Base-by-base conservation (phyloP, 768 basidiomycete genomes). In the Ephemerocybe angulata region DNA sequence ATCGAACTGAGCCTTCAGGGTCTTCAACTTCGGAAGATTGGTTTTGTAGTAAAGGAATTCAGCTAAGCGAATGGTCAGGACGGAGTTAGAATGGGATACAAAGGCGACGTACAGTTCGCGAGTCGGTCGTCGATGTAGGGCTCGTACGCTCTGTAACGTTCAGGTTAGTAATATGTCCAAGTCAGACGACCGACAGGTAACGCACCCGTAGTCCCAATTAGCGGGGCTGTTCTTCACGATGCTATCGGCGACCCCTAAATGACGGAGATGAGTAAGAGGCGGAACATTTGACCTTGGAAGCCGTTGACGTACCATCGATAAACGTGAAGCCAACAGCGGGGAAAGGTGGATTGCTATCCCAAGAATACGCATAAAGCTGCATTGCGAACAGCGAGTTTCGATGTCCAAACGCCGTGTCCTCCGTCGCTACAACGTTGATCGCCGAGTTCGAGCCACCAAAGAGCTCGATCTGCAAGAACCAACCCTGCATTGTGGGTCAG, bases 341-440 rank as follows among this genome's bases (percentile, higher is more conserved):
- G 63, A 71, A 82, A 0, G 78, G 78, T 2, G 77, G 74, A 0
- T 58, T 52, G 6, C 63, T 58, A 48, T 62, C 69, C 1, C 59
- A 49, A 5, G 76, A 71, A 0, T 76, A 77, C 0, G 77, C 78
- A 59, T 83, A 81, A 53, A 82, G 65, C 61, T 82, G 81, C 52
- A 82, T 70, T 3, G 72, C 75, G 50, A 79, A 79, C 38, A 76
- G 60, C 1, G 75, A 71, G 55, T 65, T 66, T 21, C 81, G 69
- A 52, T 76, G 73, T 0, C 68, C 72, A 56, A 80, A 84, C 0
- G 81, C 73, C 0, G 78, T 80, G 1, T 69, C 71, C 38, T 72
- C 61, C 7, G 64, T 33, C 7, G 71, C 56, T 3, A 80, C 71
- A 12, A 69, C 58, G 58, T 77, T 79, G 58, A 82, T 72, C 4